Evolutionary conservation across 2,329 filamentous ascomycete genomes (phyloP).

Genomic region (Raffaelea albimanens): DNA sequence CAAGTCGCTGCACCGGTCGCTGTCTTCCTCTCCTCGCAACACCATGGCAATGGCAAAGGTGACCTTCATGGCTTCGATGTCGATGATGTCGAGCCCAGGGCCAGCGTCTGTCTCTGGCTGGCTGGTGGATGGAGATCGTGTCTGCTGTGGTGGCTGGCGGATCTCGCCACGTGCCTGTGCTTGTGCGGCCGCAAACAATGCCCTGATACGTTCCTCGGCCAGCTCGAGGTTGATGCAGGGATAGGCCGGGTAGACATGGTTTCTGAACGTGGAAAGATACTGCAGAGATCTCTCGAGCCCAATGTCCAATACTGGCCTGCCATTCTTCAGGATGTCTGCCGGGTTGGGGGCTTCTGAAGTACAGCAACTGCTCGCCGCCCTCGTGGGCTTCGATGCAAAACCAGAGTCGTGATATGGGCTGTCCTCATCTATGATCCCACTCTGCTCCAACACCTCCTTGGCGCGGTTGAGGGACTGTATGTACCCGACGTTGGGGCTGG

Average conservation of each 20-base stretch:
- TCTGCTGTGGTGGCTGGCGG: no score
- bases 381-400: no score
- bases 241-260: background rate
- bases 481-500: background rate
- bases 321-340: background rate
- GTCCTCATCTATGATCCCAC: background rate
- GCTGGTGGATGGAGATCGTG: no score
- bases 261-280: background rate
- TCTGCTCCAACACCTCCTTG: background rate
- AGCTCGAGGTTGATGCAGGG: background rate
- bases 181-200: background rate
- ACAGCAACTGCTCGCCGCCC: no score
- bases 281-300: background rate
- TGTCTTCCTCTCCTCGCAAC: background rate
- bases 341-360: background rate
- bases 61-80: background rate
- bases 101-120: no score
- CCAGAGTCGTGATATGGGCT: no score
- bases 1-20: background rate
- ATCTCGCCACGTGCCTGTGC: background rate
- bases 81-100: background rate
- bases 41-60: background rate
- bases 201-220: background rate
- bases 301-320: background rate
- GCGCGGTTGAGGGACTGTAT: background rate